Percentiles rank a stretch among this genome's conserved stretches.
These are phyloP conservation scores for Rhizopogon vulgaris DNA, from an alignment of 768 basidiomycete species.

Conservation along the genomic window DNA sequence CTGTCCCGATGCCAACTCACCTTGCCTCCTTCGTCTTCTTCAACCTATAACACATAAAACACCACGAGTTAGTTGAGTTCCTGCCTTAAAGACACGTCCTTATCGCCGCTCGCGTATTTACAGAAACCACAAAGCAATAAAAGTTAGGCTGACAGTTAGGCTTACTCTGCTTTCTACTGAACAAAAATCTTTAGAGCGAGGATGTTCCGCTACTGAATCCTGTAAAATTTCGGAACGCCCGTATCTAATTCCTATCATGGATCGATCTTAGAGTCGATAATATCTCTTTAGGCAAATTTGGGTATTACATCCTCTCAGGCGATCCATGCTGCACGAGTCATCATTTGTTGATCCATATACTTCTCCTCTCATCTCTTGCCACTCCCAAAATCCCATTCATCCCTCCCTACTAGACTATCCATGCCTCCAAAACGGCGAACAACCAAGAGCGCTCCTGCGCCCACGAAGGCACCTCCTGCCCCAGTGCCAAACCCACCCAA, in stretches of 20 bases:
- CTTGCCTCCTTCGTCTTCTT: conserved; percentile 1
- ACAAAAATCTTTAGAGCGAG: not conserved
- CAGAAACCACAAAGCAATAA: not conserved
- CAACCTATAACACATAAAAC: not conserved
- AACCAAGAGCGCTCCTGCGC: conserved; percentile 9
- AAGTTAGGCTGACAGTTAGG: conserved; percentile 6
- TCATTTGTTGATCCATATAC: conserved; percentile 14
- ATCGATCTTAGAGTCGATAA: conserved; percentile 23
- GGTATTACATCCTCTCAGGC: conserved; percentile 13
- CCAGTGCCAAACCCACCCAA: conserved; percentile 3
- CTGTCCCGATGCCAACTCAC: not conserved
- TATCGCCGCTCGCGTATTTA: conserved; percentile 10
- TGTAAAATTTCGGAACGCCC: conserved; percentile 8
- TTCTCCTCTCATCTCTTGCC: conserved; percentile 13
- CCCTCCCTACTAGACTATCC: not conserved
- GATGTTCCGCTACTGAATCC: not conserved
- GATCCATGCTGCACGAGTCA: conserved; percentile 23
- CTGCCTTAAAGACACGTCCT: not conserved
- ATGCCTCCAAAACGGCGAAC: conserved; percentile 28
- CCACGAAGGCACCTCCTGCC: conserved; percentile 7
- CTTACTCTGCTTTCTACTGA: not conserved
- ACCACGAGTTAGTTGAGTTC: not conserved
- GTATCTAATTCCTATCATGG: conserved; percentile 28
- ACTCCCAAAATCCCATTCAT: not conserved
- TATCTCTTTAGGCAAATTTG: conserved; percentile 17